These are phyloP conservation scores for Lithocarpus polystachyus DNA, from an alignment of 306 rosid genomes.

Conservation along the genomic window DNA sequence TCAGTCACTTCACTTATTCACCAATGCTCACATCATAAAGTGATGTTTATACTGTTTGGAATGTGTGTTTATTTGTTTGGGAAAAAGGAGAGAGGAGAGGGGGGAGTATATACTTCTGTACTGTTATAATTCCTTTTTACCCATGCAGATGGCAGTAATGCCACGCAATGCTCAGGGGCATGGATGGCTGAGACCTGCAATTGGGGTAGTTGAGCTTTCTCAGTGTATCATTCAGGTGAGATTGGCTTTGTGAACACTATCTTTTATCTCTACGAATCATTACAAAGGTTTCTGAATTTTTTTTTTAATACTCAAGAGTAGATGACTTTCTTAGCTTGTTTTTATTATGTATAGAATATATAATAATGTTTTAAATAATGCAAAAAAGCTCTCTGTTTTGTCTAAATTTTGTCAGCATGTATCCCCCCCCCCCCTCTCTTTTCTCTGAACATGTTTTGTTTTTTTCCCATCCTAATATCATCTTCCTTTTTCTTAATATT, in stretches of 20 bases:
- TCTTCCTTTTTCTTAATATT: background rate
- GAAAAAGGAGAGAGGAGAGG: too few species aligned
- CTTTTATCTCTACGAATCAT: background rate
- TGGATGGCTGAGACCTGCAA: conserved; percentile 99
- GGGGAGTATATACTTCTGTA: background rate
- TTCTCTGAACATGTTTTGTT: background rate
- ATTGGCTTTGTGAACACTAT: background rate
- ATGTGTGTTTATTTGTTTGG: too few species aligned
- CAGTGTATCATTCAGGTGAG: conserved; percentile 95
- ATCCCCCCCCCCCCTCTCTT: background rate
- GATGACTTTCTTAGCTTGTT: background rate
- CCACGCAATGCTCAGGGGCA: conserved; percentile 95
- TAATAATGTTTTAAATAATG: background rate
- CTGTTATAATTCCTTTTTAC: background rate
- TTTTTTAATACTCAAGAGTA: background rate
- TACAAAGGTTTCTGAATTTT: background rate
- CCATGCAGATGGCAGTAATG: conserved; percentile 79
- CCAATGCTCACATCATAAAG: too few species aligned
- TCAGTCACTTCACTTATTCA: too few species aligned
- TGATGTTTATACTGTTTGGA: too few species aligned
- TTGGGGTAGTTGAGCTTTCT: conserved; percentile 92
- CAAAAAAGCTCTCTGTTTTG: background rate
- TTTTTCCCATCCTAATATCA: background rate
- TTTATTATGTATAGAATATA: background rate
- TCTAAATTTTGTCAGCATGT: background rate